Percentiles rank a stretch among this genome's conserved stretches.
Conservation (phyloP, 306 rosid genomes). For the Heteromeles arbutifolia region DNA sequence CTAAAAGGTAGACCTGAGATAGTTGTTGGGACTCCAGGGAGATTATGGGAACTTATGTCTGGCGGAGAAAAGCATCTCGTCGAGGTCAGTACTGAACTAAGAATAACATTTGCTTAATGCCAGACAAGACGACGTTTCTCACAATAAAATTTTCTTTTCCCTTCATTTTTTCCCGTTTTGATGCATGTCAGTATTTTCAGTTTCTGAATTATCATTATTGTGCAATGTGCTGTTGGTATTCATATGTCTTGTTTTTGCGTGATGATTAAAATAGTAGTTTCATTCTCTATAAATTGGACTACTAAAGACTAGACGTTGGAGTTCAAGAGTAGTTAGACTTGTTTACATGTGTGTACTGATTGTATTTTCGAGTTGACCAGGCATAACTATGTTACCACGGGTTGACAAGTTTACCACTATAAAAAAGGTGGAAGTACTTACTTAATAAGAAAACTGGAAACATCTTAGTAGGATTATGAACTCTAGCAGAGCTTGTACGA, state of each 20-base stretch:
- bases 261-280: background rate
- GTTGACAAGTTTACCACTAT: background rate
- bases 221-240: background rate
- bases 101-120: background rate
- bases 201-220: background rate
- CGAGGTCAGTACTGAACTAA: conserved; percentile 50
- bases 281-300: background rate
- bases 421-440: background rate
- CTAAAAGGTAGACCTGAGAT: conserved; percentile 75
- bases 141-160: background rate
- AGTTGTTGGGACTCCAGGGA: conserved; percentile 93
- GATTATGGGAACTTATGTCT: conserved; percentile 95
- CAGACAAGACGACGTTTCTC: background rate
- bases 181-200: background rate
- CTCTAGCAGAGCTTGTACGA: background rate
- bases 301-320: background rate
- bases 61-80: conserved; percentile 76
- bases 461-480: background rate
- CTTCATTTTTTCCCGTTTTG: background rate
- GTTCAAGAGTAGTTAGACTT: background rate
- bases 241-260: background rate
- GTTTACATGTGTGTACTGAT: background rate
- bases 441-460: background rate
- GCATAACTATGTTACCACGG: background rate
- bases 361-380: background rate